A percentile compares a stretch with the other conserved stretches of the same genome.
These are phyloP conservation scores for Caryopteris hybrid DNA, from an alignment of 305 asterid genomes.

Conservation along the genomic window DNA sequence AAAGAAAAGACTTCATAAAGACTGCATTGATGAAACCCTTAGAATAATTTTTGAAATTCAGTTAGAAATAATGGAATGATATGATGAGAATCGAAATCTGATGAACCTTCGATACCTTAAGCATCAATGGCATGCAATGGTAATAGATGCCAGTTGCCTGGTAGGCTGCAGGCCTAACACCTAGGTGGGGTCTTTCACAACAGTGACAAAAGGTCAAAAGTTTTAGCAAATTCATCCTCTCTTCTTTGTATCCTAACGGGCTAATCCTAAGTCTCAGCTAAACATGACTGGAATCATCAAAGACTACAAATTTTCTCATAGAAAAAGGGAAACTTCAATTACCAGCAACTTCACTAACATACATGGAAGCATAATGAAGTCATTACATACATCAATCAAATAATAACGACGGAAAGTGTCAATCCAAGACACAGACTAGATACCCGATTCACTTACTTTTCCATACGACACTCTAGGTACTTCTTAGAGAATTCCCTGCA, in stretches of 20 bases:
- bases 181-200: not conserved
- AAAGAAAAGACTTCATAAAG: not conserved
- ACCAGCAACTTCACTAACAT: not conserved
- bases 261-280: not conserved
- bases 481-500: slow-evolving; percentile 73
- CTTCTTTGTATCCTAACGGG: not conserved
- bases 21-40: not conserved
- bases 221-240: not conserved
- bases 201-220: not conserved
- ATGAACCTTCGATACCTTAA: not conserved
- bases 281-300: not conserved
- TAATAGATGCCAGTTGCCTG: too few species aligned
- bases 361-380: not conserved
- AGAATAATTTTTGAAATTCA: too few species aligned
- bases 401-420: too few species aligned
- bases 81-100: not conserved
- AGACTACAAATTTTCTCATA: not conserved
- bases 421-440: too few species aligned
- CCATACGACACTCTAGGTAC: slow-evolving; percentile 93
- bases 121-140: not conserved
- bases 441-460: slow-evolving; percentile 51
- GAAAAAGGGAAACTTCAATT: not conserved
- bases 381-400: not conserved
- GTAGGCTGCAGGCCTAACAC: not conserved
- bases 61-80: too few species aligned